Evolutionary conservation across 2,329 filamentous ascomycete species (phyloP).

Genomic region (Epichloe scottii): DNA sequence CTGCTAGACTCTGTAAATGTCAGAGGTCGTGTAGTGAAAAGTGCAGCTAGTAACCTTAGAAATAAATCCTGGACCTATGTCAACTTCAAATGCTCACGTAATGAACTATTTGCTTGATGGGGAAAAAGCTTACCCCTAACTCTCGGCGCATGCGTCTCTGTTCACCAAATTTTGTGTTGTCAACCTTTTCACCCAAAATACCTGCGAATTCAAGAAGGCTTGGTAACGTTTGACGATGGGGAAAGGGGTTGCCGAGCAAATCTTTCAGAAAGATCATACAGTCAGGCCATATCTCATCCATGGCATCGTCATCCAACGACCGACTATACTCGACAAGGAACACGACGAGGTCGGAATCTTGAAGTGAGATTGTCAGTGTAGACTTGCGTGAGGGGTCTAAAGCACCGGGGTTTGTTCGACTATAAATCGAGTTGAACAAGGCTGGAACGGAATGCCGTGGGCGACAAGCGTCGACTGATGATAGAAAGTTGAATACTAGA

Average conservation of each 20-base stretch:
- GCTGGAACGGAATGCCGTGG: slow-evolving; percentile 88
- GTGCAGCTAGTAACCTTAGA: slow-evolving; percentile 74
- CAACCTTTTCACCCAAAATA: slow-evolving; percentile 85
- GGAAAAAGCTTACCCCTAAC: slow-evolving; percentile 52
- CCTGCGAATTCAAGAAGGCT: slow-evolving; percentile 79
- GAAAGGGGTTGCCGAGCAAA: slow-evolving; percentile 83
- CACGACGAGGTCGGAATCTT: slow-evolving; percentile 70
- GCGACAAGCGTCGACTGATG: slow-evolving; percentile 80
- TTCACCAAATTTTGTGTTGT: slow-evolving; percentile 96
- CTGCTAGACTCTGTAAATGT: slow-evolving; percentile 48
- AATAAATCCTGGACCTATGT: slow-evolving; percentile 61
- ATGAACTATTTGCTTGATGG: too few relatives aligned
- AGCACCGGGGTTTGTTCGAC: slow-evolving; percentile 72
- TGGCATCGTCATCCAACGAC: slow-evolving; percentile 88
- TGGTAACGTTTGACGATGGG: slow-evolving; percentile 81
- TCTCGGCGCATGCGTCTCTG: slow-evolving; percentile 86
- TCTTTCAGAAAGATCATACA: slow-evolving; percentile 86
- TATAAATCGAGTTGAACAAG: slow-evolving; percentile 93
- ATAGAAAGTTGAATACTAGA: slow-evolving; percentile 73
- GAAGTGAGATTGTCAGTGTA: slow-evolving; percentile 73
- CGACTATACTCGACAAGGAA: slow-evolving; percentile 85
- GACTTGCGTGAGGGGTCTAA: slow-evolving; percentile 73
- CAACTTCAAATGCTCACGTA: background rate
- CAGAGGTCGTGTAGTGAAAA: slow-evolving; percentile 80
- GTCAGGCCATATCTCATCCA: slow-evolving; percentile 96